A percentile compares a stretch with the other conserved stretches of the same genome.
These are phyloP conservation scores for Tuber aestivum DNA, from an alignment of 495 filamentous ascomycete species.

Conservation along the genomic window DNA sequence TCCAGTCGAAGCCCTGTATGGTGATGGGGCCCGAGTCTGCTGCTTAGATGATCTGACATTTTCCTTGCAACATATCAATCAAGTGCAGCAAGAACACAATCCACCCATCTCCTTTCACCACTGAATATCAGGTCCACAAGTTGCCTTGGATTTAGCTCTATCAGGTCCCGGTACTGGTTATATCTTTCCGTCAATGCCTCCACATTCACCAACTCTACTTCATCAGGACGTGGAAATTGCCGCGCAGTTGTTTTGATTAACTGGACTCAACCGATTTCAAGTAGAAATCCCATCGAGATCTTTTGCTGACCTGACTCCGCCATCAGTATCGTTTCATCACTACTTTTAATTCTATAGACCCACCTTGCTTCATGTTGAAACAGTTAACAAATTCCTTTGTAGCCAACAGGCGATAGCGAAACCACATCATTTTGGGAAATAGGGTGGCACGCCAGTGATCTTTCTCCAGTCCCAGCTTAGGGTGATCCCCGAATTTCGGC, in stretches of 20 bases:
- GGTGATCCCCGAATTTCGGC: neutral
- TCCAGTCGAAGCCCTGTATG: too few relatives aligned
- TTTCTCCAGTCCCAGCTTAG: neutral
- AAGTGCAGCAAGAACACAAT: neutral
- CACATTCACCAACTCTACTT: neutral
- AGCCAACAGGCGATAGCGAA: neutral
- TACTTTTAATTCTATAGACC: neutral
- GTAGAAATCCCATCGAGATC: neutral
- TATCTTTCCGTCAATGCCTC: neutral
- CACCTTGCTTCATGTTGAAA: neutral
- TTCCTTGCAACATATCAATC: too few relatives aligned
- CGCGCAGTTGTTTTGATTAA: neutral
- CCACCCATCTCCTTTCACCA: neutral
- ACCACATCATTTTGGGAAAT: constrained; percentile 13
- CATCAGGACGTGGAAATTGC: neutral
- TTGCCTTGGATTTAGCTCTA: neutral
- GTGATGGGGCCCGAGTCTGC: too few relatives aligned
- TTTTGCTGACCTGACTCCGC: neutral
- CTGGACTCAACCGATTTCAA: neutral
- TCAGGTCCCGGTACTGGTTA: neutral
- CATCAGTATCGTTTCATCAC: neutral
- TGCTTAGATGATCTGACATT: too few relatives aligned
- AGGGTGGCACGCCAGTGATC: neutral
- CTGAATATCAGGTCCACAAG: neutral
- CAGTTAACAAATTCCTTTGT: neutral